Evolutionary conservation across 768 basidiomycete genomes (phyloP).

Genomic region (Bullera alba): DNA sequence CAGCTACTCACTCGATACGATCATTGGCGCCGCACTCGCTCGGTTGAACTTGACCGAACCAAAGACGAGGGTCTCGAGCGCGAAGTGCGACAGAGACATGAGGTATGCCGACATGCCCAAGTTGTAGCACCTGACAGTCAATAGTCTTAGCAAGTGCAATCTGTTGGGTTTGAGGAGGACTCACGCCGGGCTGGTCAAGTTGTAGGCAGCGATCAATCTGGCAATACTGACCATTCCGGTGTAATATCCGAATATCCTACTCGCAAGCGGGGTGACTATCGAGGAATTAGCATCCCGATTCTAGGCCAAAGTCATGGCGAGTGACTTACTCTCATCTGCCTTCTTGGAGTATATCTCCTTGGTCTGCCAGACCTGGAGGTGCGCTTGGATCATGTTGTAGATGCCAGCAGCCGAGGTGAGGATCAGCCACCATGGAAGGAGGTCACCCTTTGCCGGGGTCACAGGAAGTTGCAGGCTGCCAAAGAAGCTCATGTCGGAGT

Average conservation of each 20-base stretch:
- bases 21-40: constrained; percentile 63
- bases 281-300: neutral
- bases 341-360: constrained; percentile 62
- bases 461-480: no score
- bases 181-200: constrained; percentile 74
- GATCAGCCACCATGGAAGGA: constrained; percentile 82
- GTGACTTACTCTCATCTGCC: constrained; percentile 45
- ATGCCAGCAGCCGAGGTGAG: constrained; percentile 67
- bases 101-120: constrained; percentile 81
- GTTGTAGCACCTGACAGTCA: constrained; percentile 67
- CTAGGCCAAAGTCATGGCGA: constrained; percentile 8
- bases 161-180: constrained; percentile 30
- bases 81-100: constrained; percentile 83
- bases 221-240: constrained; percentile 77
- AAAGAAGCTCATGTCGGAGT: no score
- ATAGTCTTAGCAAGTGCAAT: neutral
- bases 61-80: constrained; percentile 76
- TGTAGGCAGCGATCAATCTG: constrained; percentile 79
- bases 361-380: constrained; percentile 67
- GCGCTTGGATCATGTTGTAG: constrained; percentile 80
- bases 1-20: constrained; percentile 70
- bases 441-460: constrained; percentile 53
- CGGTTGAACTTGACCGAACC: constrained; percentile 60
- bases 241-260: constrained; percentile 86
- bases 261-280: constrained; percentile 76